Percentiles rank a stretch among this genome's conserved stretches.
Conservation (phyloP, 352 stramenopile species). For the Globisporangium spiculum region DNA sequence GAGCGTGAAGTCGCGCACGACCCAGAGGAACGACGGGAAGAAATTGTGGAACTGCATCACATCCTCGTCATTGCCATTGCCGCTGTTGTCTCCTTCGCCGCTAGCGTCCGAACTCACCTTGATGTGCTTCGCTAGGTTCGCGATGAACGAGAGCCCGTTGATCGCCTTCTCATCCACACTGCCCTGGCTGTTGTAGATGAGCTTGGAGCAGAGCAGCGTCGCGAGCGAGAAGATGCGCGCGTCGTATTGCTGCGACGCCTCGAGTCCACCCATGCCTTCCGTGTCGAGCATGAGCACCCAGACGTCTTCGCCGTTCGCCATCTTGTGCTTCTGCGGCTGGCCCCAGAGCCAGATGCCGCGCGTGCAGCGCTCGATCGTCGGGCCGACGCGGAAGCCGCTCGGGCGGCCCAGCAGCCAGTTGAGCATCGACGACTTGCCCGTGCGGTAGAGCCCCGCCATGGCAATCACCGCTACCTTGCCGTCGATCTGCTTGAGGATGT, state of each 20-base stretch:
- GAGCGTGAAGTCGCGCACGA: conserved; percentile 87
- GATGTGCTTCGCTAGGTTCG: conserved; percentile 86
- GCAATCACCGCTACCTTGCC: conserved; percentile 77
- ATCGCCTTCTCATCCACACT: conserved; percentile 87
- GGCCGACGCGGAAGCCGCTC: conserved; percentile 76
- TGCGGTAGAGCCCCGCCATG: conserved; percentile 86
- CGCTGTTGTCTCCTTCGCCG: not conserved
- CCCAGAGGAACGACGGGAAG: conserved; percentile 88
- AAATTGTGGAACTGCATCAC: conserved; percentile 79
- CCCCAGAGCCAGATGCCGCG: conserved; percentile 88
- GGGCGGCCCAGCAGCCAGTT: conserved; percentile 80
- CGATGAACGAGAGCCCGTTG: conserved; percentile 80
- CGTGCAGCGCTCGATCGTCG: conserved; percentile 82
- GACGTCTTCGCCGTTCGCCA: conserved; percentile 64
- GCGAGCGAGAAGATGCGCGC: conserved; percentile 85
- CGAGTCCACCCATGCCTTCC: conserved; percentile 82
- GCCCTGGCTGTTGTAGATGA: conserved; percentile 88
- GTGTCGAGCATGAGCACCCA: conserved; percentile 87
- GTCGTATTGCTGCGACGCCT: conserved; percentile 84
- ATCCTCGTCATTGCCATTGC: conserved; percentile 44
- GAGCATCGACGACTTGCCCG: conserved; percentile 86
- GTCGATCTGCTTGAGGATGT: conserved; percentile 64
- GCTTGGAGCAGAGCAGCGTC: conserved; percentile 80
- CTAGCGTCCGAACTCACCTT: conserved; percentile 53
- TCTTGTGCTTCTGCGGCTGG: conserved; percentile 51